Conservation (phyloP, 2,329 filamentous ascomycete species). For the Cladosporium austrohemisphaericum region DNA sequence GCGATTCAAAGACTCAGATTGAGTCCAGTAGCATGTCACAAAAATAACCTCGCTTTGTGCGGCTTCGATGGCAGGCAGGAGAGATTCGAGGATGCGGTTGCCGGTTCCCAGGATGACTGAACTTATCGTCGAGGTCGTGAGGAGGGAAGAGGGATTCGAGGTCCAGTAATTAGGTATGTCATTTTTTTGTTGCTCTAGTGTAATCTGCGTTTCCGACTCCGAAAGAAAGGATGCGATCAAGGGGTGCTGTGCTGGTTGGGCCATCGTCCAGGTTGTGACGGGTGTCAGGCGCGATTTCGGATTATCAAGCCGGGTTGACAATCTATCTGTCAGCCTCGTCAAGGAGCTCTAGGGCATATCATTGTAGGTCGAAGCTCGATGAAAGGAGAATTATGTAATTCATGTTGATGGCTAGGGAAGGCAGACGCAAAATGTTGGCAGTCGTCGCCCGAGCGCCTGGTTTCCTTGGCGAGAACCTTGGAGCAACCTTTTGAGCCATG, state of each 20-base stretch:
- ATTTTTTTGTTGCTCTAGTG: neutral
- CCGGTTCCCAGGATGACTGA: conserved; percentile 45
- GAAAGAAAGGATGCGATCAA: conserved; percentile 9
- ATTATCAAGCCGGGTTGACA: too few species aligned
- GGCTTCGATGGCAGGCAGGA: conserved; percentile 59
- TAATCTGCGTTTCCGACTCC: neutral
- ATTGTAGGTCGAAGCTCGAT: too few species aligned
- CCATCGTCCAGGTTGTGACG: neutral
- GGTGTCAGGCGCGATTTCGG: neutral
- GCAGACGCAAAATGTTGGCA: too few species aligned
- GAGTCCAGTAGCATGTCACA: conserved; percentile 80
- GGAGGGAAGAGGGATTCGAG: neutral
- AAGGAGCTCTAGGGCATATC: too few species aligned
- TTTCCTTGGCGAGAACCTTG: too few species aligned
- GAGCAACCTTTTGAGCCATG: too few species aligned
- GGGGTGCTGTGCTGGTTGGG: neutral
- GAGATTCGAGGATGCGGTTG: conserved; percentile 39
- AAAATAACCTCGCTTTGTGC: conserved; percentile 66
- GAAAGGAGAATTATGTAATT: too few species aligned
- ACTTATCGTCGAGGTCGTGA: conserved; percentile 33
- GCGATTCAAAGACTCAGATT: conserved; percentile 57
- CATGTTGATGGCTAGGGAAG: too few species aligned
- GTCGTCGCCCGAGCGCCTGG: too few species aligned
- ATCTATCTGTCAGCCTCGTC: too few species aligned
- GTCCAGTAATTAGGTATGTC: conserved; percentile 19